Conservation (phyloP, 2,329 filamentous ascomycete species). For the Fusarium sp. region DNA sequence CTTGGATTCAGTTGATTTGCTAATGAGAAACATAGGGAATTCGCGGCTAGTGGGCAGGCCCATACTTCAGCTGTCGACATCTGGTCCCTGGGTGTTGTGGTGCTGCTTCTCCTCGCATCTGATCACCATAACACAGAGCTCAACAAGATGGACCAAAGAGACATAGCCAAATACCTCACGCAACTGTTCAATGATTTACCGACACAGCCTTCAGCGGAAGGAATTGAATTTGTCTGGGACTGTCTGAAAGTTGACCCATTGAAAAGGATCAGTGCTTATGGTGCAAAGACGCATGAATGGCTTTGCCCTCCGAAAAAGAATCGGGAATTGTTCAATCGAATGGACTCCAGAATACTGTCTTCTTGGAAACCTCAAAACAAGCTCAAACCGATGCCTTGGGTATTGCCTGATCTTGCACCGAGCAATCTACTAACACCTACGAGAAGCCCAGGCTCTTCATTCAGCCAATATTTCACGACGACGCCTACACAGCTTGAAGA, state of each 20-base stretch:
- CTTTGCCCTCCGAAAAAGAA: slow-evolving; percentile 51
- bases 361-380: slow-evolving; percentile 46
- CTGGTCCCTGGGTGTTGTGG: slow-evolving; percentile 65
- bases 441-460: slow-evolving; percentile 14
- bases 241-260: slow-evolving; percentile 50
- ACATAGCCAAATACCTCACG: slow-evolving; percentile 39
- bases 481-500: background rate
- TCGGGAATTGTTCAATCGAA: slow-evolving; percentile 48
- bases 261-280: slow-evolving; percentile 46
- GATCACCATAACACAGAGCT: slow-evolving; percentile 43
- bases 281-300: slow-evolving; percentile 52
- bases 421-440: slow-evolving; percentile 4
- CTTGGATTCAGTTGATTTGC: background rate
- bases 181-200: slow-evolving; percentile 24
- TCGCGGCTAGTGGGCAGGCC: slow-evolving; percentile 37
- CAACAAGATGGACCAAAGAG: slow-evolving; percentile 45
- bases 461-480: slow-evolving; percentile 39
- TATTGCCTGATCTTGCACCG: slow-evolving; percentile 47
- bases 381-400: slow-evolving; percentile 52
- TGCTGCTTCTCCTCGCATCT: slow-evolving; percentile 53
- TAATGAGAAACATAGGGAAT: slow-evolving; percentile 54
- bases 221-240: slow-evolving; percentile 47
- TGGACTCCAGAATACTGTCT: slow-evolving; percentile 49
- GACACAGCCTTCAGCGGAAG: slow-evolving; percentile 42
- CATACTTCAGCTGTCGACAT: slow-evolving; percentile 61